Evolutionary conservation across 2,329 filamentous ascomycete species (phyloP).

Genomic region (Sporothrix inflata): DNA sequence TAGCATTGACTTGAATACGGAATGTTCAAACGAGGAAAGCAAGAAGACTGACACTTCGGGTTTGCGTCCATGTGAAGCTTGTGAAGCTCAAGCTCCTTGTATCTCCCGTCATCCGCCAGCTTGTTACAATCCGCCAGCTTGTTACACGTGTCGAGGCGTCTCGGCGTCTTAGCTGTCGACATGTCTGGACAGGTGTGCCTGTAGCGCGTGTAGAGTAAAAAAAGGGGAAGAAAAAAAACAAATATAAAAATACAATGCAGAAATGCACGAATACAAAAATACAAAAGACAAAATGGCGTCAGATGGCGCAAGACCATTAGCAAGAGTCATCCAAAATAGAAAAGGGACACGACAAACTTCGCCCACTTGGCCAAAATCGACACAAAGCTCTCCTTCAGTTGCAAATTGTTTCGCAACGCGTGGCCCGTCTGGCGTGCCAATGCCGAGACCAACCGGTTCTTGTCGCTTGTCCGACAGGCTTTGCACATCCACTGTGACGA

Average conservation of each 20-base stretch:
- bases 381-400: not conserved
- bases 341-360: no score
- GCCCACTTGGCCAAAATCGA: not conserved
- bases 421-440: conserved; percentile 19
- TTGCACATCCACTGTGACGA: not conserved
- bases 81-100: not conserved
- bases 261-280: not conserved
- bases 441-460: conserved; percentile 23
- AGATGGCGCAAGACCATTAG: conserved; percentile 23
- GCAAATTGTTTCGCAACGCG: conserved; percentile 18
- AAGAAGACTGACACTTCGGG: not conserved
- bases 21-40: not conserved
- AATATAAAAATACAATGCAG: not conserved
- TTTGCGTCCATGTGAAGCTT: not conserved
- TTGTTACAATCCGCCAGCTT: not conserved
- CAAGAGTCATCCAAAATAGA: not conserved
- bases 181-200: conserved; percentile 12
- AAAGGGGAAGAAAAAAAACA: not conserved
- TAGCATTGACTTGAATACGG: not conserved
- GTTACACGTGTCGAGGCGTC: not conserved
- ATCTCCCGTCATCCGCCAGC: not conserved
- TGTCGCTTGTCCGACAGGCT: not conserved
- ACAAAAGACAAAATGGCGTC: conserved; percentile 24
- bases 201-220: not conserved
- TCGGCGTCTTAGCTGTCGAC: not conserved